A percentile compares a stretch with the other conserved stretches of the same genome.
Conservation (phyloP, 2,329 filamentous ascomycete genomes). For the Fusarium longipes region DNA sequence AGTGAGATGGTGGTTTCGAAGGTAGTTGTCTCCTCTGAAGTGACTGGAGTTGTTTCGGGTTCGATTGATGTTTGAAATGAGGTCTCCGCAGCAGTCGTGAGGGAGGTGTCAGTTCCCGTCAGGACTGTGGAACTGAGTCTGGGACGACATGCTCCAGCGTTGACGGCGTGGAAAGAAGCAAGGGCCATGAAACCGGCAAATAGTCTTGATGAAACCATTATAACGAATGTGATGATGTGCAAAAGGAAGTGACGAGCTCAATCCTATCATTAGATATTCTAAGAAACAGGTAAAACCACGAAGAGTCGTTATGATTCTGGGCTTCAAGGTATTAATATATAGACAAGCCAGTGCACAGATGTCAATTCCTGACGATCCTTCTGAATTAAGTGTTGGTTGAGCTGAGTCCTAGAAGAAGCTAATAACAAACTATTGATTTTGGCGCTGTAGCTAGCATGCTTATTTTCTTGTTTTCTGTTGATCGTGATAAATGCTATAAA, state of each 20-base stretch:
- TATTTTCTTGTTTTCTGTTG: constrained; percentile 3
- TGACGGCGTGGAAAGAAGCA: neutral
- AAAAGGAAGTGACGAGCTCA: neutral
- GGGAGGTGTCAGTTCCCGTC: neutral
- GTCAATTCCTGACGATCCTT: neutral
- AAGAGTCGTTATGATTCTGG: neutral
- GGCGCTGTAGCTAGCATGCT: neutral
- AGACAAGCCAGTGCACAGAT: neutral
- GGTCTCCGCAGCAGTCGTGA: neutral
- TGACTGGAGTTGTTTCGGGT: neutral
- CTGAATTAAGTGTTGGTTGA: neutral
- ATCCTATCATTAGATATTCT: no score
- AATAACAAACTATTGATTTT: neutral
- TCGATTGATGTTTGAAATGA: neutral
- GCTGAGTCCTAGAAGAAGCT: neutral
- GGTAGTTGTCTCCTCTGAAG: neutral
- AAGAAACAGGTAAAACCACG: neutral
- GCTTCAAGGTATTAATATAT: neutral
- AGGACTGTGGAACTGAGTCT: neutral
- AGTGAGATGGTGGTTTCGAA: neutral
- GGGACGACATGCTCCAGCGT: constrained; percentile 2
- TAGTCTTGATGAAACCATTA: neutral
- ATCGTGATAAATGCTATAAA: neutral
- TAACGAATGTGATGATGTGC: neutral
- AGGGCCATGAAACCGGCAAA: neutral